Evolutionary conservation across 768 basidiomycete species (phyloP).

Genomic region (Auriscalpium microsporum): DNA sequence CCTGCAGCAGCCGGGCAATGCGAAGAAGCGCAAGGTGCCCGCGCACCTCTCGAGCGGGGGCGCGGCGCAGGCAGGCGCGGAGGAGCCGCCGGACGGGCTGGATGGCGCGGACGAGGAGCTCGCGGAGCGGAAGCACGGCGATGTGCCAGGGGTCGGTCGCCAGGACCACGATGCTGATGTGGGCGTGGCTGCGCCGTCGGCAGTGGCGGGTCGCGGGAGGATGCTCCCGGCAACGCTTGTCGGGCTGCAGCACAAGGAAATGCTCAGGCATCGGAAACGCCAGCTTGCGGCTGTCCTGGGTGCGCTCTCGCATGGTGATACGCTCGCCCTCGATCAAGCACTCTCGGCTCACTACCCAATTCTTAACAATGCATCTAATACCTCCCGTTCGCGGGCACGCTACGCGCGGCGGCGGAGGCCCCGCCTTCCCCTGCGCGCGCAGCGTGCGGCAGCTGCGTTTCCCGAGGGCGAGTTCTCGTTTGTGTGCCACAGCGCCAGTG

Average conservation of each 20-base stretch:
- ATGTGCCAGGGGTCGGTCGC: conserved; percentile 19
- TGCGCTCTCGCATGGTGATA: conserved; percentile 56
- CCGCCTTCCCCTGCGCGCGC: no score
- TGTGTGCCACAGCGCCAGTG: conserved; percentile 57
- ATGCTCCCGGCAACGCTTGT: conserved; percentile 55
- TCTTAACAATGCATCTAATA: conserved; percentile 11
- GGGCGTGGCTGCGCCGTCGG: neutral
- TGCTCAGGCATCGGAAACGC: conserved; percentile 57
- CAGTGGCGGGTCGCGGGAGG: conserved; percentile 28
- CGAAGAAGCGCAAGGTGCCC: conserved; percentile 85
- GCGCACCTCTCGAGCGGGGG: conserved; percentile 37
- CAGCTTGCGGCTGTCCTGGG: conserved; percentile 67
- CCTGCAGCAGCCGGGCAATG: conserved; percentile 69
- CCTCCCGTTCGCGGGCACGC: conserved; percentile 28
- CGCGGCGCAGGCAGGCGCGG: conserved; percentile 31
- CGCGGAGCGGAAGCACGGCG: conserved; percentile 17
- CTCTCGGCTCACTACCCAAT: conserved; percentile 40
- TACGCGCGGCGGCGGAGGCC: no score
- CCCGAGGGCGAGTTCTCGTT: conserved; percentile 52
- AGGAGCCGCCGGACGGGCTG: conserved; percentile 27
- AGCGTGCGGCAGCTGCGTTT: conserved; percentile 26
- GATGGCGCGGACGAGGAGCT: conserved; percentile 38
- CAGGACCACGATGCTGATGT: conserved; percentile 5
- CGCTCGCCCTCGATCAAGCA: conserved; percentile 71
- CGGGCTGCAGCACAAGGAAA: conserved; percentile 68